A percentile compares a stretch with the other conserved stretches of the same genome.
Evolutionary conservation across 257 asterid species (phyloP).

Genomic region (Ballota nigra): DNA sequence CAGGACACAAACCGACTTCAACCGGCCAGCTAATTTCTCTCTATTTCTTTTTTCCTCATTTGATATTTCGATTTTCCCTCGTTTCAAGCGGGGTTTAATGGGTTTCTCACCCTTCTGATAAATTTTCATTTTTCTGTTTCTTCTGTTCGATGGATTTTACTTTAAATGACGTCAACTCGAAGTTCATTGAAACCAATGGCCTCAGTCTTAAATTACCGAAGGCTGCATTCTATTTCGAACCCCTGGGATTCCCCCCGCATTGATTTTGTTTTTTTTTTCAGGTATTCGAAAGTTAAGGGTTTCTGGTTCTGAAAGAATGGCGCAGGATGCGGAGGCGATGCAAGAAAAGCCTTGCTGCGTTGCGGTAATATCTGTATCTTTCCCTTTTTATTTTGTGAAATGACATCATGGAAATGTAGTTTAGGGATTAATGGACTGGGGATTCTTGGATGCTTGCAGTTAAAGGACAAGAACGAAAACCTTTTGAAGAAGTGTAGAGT

Average conservation of each 20-base stretch:
- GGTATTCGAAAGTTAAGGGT: constrained; percentile 13
- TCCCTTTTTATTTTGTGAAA: background rate
- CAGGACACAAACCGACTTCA: too few species aligned
- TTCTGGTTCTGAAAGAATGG: constrained; percentile 33
- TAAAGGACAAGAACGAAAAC: constrained; percentile 51
- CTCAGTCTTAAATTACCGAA: background rate
- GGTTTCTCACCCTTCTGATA: background rate
- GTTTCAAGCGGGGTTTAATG: constrained; percentile 31
- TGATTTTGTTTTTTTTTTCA: background rate
- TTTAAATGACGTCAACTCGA: too few species aligned
- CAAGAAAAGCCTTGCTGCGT: constrained; percentile 62
- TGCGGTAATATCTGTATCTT: constrained; percentile 41
- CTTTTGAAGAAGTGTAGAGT: constrained; percentile 45
- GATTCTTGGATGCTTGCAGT: constrained; percentile 41
- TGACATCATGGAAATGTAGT: background rate
- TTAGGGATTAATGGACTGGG: background rate
- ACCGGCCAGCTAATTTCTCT: too few species aligned
- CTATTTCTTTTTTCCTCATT: background rate
- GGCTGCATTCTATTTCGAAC: background rate
- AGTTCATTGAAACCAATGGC: constrained; percentile 11
- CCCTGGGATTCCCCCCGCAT: too few species aligned
- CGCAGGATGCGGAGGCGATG: constrained; percentile 46
- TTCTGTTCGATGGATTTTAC: too few species aligned
- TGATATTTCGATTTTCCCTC: background rate
- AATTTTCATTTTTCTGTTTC: background rate